Percentiles rank a stretch among this genome's conserved stretches.
Conservation (phyloP, 176 grass and related monocot species). For the Cenchrus fungigraminus region DNA sequence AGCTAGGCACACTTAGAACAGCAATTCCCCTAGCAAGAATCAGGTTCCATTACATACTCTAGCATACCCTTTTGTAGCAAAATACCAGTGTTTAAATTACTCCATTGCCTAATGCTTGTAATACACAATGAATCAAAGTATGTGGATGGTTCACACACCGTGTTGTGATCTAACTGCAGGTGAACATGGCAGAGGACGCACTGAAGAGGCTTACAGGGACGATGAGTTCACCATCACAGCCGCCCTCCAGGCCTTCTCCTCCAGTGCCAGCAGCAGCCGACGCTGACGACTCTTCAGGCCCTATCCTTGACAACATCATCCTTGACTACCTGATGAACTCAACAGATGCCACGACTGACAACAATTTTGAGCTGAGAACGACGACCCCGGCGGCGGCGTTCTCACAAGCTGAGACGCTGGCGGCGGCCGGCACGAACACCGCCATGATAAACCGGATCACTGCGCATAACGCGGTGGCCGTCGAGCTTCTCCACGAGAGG, state of each 20-base stretch:
- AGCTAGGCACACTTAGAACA: not conserved
- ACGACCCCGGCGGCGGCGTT: too few relatives aligned
- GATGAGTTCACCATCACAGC: conserved; percentile 1
- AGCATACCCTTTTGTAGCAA: not conserved
- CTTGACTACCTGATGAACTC: not conserved
- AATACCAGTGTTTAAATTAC: not conserved
- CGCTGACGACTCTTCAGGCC: conserved; percentile 16
- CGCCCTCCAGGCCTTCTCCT: not conserved
- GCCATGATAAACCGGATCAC: conserved; percentile 4
- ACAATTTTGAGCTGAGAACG: not conserved
- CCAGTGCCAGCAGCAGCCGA: too few relatives aligned
- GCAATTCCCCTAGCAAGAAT: not conserved
- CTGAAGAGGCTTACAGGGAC: conserved; percentile 53
- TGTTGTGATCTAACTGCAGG: conserved; percentile 42
- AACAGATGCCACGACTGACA: not conserved
- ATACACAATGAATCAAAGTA: not conserved
- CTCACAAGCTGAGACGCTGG: too few relatives aligned
- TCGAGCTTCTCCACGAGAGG: conserved; percentile 51
- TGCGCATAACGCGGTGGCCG: conserved; percentile 22
- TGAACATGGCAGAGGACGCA: conserved; percentile 75
- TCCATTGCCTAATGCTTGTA: not conserved
- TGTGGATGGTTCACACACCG: not conserved
- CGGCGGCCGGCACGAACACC: too few relatives aligned
- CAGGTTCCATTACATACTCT: not conserved
- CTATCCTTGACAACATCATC: conserved; percentile 40